These are phyloP conservation scores for Coriaria nepalensis DNA, from an alignment of 306 rosid genomes.

Conservation along the genomic window DNA sequence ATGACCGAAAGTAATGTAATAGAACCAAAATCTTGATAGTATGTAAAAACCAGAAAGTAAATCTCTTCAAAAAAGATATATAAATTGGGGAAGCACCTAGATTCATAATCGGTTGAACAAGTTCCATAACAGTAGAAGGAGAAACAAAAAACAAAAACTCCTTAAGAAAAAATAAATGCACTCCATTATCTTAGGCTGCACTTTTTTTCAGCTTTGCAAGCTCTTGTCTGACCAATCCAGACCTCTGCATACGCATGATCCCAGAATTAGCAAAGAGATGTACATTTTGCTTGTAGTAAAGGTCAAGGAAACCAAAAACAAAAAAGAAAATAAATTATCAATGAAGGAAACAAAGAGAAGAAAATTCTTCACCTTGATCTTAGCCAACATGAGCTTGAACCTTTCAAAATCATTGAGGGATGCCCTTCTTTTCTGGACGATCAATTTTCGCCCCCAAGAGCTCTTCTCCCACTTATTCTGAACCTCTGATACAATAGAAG, in stretches of 20 bases:
- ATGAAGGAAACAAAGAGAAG: not conserved
- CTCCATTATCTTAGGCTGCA: constrained; percentile 41
- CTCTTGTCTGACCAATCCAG: constrained; percentile 72
- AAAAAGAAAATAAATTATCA: not conserved
- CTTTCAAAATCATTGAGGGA: constrained; percentile 73
- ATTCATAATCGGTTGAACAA: too few relatives aligned
- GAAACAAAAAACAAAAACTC: too few relatives aligned
- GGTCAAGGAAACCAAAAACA: not conserved
- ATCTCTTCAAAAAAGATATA: too few relatives aligned
- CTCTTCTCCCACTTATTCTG: constrained; percentile 97
- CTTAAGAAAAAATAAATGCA: constrained; percentile 11
- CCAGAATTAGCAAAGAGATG: not conserved
- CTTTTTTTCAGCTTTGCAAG: constrained; percentile 64
- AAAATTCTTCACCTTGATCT: constrained; percentile 55
- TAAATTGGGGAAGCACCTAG: too few relatives aligned
- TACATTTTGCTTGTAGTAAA: not conserved
- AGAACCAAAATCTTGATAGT: too few relatives aligned
- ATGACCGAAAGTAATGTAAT: too few relatives aligned
- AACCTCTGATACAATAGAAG: constrained; percentile 37
- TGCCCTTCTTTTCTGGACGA: constrained; percentile 76
- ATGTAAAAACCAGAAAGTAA: too few relatives aligned
- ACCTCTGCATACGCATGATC: constrained; percentile 42
- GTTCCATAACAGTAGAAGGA: too few relatives aligned
- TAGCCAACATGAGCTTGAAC: constrained; percentile 89
- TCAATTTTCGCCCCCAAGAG: constrained; percentile 87